Evolutionary conservation across 1,139 yeast species (phyloP).

Genomic region (Blastobotrys capitulatus): DNA sequence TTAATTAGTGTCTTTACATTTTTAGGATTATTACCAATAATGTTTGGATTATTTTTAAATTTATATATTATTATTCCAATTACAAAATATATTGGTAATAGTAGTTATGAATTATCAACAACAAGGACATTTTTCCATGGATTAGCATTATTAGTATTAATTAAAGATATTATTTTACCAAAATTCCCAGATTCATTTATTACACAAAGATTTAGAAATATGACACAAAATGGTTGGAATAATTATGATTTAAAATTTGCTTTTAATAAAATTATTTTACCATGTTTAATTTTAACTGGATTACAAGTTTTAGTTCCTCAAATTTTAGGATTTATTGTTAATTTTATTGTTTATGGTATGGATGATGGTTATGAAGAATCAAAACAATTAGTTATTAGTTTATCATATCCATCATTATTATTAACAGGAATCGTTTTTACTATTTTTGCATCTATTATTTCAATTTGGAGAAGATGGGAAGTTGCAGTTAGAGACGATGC

Average conservation of each 20-base stretch:
- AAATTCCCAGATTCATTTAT: constrained; percentile 9
- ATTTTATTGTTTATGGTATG: constrained; percentile 6
- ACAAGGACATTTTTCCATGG: constrained; percentile 5
- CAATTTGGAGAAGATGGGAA: constrained; percentile 20
- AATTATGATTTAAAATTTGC: constrained; percentile 15
- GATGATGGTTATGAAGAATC: not conserved
- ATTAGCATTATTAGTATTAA: constrained; percentile 5
- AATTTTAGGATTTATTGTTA: constrained; percentile 12
- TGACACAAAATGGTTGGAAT: constrained; percentile 16
- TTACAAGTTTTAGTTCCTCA: constrained; percentile 9
- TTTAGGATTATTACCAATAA: constrained; percentile 9
- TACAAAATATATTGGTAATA: not conserved
- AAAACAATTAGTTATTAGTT: constrained; percentile 3
- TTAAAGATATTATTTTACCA: constrained; percentile 7
- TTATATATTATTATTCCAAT: constrained; percentile 8
- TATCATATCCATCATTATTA: constrained; percentile 12
- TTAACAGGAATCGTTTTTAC: constrained; percentile 1
- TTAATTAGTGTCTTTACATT: constrained; percentile 9
- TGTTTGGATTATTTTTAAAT: constrained; percentile 9
- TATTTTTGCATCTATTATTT: constrained; percentile 2
- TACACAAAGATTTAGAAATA: constrained; percentile 6
- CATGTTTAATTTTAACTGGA: not conserved
- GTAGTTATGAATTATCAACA: constrained; percentile 1
- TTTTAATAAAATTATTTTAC: constrained; percentile 12
- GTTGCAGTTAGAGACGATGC: constrained; percentile 30